Percentiles rank a stretch among this genome's conserved stretches.
Conservation (phyloP, 176 grass and related monocot species). For the Avena eriantha region DNA sequence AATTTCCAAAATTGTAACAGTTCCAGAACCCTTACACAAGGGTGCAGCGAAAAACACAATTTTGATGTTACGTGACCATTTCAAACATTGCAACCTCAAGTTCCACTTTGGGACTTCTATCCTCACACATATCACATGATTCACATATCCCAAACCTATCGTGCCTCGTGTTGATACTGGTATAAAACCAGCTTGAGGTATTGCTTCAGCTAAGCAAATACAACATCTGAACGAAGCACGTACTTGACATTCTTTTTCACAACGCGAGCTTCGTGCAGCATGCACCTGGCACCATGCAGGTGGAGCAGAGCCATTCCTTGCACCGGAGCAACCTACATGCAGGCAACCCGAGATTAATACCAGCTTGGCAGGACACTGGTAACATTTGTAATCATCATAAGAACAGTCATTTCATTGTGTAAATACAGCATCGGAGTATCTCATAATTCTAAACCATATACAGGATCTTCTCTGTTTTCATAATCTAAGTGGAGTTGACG, state of each 20-base stretch:
- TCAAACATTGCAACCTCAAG: neutral
- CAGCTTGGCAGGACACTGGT: neutral
- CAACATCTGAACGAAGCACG: slow-evolving; percentile 84
- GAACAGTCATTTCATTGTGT: neutral
- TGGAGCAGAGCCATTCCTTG: slow-evolving; percentile 91
- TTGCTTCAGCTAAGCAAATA: slow-evolving; percentile 59
- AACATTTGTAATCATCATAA: neutral
- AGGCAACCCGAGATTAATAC: slow-evolving; percentile 32
- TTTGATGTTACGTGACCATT: neutral
- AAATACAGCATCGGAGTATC: neutral
- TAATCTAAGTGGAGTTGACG: neutral
- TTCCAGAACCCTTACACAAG: neutral
- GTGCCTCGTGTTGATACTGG: neutral
- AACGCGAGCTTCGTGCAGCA: slow-evolving; percentile 90
- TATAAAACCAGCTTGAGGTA: neutral
- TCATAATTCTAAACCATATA: neutral
- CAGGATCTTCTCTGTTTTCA: neutral
- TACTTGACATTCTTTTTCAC: slow-evolving; percentile 88
- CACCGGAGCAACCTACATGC: slow-evolving; percentile 73
- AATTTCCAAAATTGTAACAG: slow-evolving; percentile 7
- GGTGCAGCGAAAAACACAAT: neutral
- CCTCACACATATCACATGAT: neutral
- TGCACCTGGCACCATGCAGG: slow-evolving; percentile 88
- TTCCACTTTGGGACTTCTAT: neutral
- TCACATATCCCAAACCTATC: slow-evolving; percentile 3